Evolutionary conservation across 345 rosid genomes (phyloP), one percentile per base, ranked within the genome.

Genomic region (Abelmoschus esculentus): DNA sequence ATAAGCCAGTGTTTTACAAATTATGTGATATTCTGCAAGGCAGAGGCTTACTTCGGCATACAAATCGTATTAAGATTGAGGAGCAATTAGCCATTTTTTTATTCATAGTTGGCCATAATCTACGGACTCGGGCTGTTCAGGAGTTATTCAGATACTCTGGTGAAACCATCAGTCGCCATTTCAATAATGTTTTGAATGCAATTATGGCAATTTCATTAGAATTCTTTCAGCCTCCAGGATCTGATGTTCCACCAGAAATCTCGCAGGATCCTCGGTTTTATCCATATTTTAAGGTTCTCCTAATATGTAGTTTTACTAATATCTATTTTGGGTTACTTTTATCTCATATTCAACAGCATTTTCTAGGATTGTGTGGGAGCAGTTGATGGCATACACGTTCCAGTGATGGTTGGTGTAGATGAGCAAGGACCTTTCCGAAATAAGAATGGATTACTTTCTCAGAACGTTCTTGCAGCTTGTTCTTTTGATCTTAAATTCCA

Each of bases 161-260:
- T 22, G 98, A 90, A 79, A 90, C 98, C 17, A 93, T 90, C 17
- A 93, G 98, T 72, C 92, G 96, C 63, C 96, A 93, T 78, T 93
- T 93, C 82, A 90, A 93, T 86, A 90, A 90, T 77, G 96, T 87
- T 32, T 68, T 93, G 80, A 90, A 84, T 80, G 96, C 98, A 19
- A 78, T 90, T n/a, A 83, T 80, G 82, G 78, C 91, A 7, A 80
- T 93, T 74, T 89, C 97, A 1, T 74, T 77, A 64, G 92, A 87
- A 28, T 90, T 89, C 70, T 90, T 93, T 55, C 87, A 77, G 72
- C 84, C 86, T 65, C 84, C 90, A 0, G 82, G 83, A 5, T 57
- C 81, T 15, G 88, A 83, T 47, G 78, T 83, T 71, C 84, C 89
- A 14, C 71, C 77, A 40, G 82, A 81, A 76, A 81, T 87, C 57